phyloP scores from a whole-genome alignment of 495 filamentous ascomycete genomes.

The Saxophila tyrrhenica region DNA sequence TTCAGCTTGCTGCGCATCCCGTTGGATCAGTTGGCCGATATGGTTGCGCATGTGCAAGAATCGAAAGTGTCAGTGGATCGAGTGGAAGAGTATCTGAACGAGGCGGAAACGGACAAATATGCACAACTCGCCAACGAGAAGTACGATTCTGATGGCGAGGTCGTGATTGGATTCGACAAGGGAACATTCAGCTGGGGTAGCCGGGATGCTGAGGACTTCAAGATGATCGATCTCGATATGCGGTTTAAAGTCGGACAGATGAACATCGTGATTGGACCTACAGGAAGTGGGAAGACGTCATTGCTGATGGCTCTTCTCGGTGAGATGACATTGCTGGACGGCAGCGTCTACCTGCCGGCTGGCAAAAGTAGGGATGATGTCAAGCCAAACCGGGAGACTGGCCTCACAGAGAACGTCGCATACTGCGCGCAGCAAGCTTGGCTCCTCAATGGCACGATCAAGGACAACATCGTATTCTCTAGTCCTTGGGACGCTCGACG shows the following conservation, averaged over 20 bases:
- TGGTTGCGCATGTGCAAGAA: conserved; percentile 98
- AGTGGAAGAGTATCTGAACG: conserved; percentile 87
- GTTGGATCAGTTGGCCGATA: conserved; percentile 92
- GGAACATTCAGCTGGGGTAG: conserved; percentile 85
- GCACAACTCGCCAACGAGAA: conserved; percentile 61
- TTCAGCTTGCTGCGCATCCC: conserved; percentile 93
- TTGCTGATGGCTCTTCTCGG: conserved; percentile 92
- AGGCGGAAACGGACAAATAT: conserved; percentile 96
- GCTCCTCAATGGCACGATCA: conserved; percentile 93
- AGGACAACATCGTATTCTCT: conserved; percentile 92
- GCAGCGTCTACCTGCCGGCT: conserved; percentile 72
- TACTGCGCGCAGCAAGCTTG: conserved; percentile 98
- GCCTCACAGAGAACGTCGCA: conserved; percentile 80
- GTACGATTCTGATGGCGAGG: conserved; percentile 44
- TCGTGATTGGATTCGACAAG: conserved; percentile 69
- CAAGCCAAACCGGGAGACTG: conserved; percentile 67
- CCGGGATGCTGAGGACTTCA: conserved; percentile 59
- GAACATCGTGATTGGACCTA: conserved; percentile 86
- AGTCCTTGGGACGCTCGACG: conserved; percentile 69
- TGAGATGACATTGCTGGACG: conserved; percentile 84
- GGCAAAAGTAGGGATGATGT: conserved; percentile 73
- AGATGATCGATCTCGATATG: conserved; percentile 67
- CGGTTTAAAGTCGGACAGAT: conserved; percentile 67
- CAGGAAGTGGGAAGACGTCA: conserved; percentile 90
- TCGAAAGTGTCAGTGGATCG: conserved; percentile 94